A percentile compares a stretch with the other conserved stretches of the same genome.
phyloP scores from a whole-genome alignment of 345 rosid genomes.

The Linum trigynum region DNA sequence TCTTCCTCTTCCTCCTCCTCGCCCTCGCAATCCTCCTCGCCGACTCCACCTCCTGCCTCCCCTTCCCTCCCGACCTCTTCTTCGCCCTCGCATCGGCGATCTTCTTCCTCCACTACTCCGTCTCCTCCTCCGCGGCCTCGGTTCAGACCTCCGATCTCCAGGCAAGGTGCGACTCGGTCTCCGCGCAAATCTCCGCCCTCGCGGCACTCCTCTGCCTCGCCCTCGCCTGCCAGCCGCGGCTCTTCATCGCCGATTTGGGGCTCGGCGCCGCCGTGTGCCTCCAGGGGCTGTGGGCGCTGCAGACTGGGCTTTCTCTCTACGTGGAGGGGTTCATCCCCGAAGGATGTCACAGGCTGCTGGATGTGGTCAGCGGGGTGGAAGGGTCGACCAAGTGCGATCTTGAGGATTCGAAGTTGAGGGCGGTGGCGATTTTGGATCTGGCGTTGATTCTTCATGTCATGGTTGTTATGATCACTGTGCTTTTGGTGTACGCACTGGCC shows the following conservation, averaged over 20 bases:
- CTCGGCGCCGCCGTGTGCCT: slow-evolving; percentile 58
- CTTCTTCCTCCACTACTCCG: slow-evolving; percentile 64
- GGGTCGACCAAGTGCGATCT: slow-evolving; percentile 82
- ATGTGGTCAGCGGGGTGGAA: slow-evolving; percentile 64
- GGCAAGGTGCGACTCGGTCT: slow-evolving; percentile 64
- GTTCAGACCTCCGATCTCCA: slow-evolving; percentile 77
- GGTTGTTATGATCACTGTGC: slow-evolving; percentile 44
- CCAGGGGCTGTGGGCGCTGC: slow-evolving; percentile 83
- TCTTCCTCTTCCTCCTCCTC: slow-evolving; percentile 75
- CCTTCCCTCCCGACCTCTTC: slow-evolving; percentile 68
- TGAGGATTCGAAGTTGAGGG: slow-evolving; percentile 64
- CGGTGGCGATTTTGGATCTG: slow-evolving; percentile 78
- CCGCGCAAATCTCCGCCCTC: slow-evolving; percentile 52
- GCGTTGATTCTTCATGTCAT: slow-evolving; percentile 60
- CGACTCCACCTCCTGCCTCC: slow-evolving; percentile 46
- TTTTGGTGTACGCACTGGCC: slow-evolving; percentile 45
- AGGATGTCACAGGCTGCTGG: slow-evolving; percentile 72
- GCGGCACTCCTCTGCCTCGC: slow-evolving; percentile 51
- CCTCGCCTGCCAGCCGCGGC: slow-evolving; percentile 56
- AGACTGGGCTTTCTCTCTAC: slow-evolving; percentile 77
- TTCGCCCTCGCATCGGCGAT: slow-evolving; percentile 70
- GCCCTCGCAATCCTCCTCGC: slow-evolving; percentile 52
- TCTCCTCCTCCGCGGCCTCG: slow-evolving; percentile 50
- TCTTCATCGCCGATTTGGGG: slow-evolving; percentile 66
- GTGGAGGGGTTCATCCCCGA: slow-evolving; percentile 85